Evolutionary conservation across 345 rosid genomes (phyloP).

Genomic region (Crucihimalaya himalaica): DNA sequence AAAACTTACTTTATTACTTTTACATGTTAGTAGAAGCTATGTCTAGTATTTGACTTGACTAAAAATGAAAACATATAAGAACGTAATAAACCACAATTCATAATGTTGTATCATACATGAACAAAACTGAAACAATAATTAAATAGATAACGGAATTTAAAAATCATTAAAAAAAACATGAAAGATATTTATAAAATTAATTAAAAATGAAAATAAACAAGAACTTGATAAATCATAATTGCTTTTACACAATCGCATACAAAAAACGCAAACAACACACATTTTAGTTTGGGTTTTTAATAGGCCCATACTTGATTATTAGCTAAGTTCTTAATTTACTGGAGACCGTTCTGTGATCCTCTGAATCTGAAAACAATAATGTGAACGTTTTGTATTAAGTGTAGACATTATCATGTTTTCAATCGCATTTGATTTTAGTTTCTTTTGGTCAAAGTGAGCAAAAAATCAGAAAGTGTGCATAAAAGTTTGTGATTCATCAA

Average conservation of each 20-base stretch:
- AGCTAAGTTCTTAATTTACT: not conserved
- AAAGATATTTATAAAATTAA: not conserved
- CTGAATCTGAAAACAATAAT: not conserved
- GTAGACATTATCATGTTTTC: not conserved
- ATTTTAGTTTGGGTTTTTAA: not conserved
- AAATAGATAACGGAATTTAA: not conserved
- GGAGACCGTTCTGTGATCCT: not conserved
- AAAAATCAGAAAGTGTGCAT: not conserved
- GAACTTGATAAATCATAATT: not conserved
- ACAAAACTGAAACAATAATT: not conserved
- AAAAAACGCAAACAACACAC: not conserved
- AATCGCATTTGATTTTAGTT: not conserved
- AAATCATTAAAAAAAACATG: not conserved
- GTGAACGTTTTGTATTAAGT: not conserved
- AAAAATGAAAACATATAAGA: not conserved
- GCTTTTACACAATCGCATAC: not conserved
- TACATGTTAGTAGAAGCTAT: not conserved
- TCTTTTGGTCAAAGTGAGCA: not conserved
- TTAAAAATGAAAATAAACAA: not conserved
- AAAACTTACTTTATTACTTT: not conserved
- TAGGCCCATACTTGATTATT: not conserved
- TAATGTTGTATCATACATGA: not conserved
- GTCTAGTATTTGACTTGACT: not conserved
- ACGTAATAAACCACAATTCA: not conserved
- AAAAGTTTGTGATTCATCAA: not conserved